Base-by-base conservation (phyloP, 768 basidiomycete species). In the Cubamyces lactineus region DNA sequence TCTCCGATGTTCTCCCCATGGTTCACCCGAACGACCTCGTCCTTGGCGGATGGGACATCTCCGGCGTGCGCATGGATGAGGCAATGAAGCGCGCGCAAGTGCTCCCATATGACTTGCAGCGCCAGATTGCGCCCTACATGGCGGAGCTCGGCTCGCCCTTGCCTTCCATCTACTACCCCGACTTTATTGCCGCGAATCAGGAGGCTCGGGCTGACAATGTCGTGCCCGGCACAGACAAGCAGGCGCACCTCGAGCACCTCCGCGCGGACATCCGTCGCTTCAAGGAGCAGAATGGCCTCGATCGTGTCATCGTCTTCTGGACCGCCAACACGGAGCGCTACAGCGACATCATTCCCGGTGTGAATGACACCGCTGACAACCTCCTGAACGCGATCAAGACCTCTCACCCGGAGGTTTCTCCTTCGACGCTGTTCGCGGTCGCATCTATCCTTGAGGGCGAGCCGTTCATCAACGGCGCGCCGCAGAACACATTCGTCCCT, bases 11-110 rank as follows among this genome's bases (percentile, higher is more conserved):
- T 63, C 84, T 97, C 43, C 96, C 96, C 51, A 97, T 96, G 93
- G 94, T 96, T 49, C 95, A 98, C 78, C 96, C 96, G 51, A 96
- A 97, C 72, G 97, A 98, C 76, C 88, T 98, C 71, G 92, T 97
- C 67, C 85, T 98, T 65, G 94, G 97, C 51, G 96, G 97, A n/a
- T 99, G 96, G 97, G 97, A 99, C 71, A 98, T 99, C 71, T 97
- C 95, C 45, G 84, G 88, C 42, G 46, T 86, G 42, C 75, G 86
- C 43, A 84, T 99, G 79, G 95, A 98, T 76, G 83, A 88, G 76
- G 94, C 97, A 13, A 97, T 98, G 95, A 79, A 83, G 64, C 92
- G 96, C 65, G 91, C 96, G 52, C 82, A 92, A 72, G 97, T 98
- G 59, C 86, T 98, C 56, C 93, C 96, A 73, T 98, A 92, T 71